Evolutionary conservation across 495 filamentous ascomycete species (phyloP).

Genomic region (Talaromyces liani): DNA sequence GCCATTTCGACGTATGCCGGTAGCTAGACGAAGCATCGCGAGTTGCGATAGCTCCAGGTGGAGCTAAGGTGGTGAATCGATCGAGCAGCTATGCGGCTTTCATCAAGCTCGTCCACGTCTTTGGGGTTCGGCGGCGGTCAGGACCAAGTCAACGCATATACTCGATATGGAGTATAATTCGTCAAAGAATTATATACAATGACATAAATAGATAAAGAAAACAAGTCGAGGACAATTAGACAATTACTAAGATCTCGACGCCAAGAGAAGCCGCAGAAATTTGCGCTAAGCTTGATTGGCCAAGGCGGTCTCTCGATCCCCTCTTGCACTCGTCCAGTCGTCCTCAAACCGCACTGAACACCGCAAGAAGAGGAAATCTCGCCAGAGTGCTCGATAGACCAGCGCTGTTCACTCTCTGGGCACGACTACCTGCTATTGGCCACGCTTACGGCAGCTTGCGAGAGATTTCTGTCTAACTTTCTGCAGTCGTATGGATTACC

Average conservation of each 20-base stretch:
- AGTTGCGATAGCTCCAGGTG: constrained; percentile 7
- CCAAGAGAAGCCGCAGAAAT: constrained; percentile 5
- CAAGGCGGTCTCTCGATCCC: constrained; percentile 3
- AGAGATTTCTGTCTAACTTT: not conserved
- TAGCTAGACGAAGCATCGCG: constrained; percentile 9
- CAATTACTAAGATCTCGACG: constrained; percentile 11
- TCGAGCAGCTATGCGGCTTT: not conserved
- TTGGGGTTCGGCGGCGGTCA: not conserved
- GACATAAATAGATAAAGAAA: constrained; percentile 43
- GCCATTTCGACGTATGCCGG: not conserved
- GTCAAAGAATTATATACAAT: not conserved
- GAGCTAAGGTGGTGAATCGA: constrained; percentile 2
- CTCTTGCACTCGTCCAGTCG: not conserved
- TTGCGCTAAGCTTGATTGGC: constrained; percentile 6
- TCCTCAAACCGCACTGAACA: not conserved
- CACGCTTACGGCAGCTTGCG: not conserved
- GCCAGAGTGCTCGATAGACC: not conserved
- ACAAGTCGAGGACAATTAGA: not conserved
- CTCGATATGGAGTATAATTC: not conserved
- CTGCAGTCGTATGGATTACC: not conserved
- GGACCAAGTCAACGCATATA: not conserved
- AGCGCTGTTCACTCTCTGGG: not conserved
- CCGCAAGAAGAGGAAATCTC: not conserved
- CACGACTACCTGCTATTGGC: not conserved
- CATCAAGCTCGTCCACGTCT: not conserved